phyloP scores from a whole-genome alignment of 805 yeast genomes.

The Teunomyces gatunensis region DNA sequence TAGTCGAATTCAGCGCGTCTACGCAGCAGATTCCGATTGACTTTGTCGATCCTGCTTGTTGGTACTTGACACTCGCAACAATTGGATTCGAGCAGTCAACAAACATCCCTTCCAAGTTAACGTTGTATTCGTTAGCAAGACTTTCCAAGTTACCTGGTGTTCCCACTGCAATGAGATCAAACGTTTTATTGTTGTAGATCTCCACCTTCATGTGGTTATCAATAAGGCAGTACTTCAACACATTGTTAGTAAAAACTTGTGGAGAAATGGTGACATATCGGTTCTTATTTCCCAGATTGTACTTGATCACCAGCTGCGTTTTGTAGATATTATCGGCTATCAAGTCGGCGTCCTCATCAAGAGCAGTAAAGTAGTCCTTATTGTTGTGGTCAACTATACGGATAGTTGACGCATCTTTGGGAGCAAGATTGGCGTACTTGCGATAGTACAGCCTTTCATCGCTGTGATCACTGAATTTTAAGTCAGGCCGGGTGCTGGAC shows the following conservation, averaged over 20 bases:
- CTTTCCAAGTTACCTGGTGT: slow-evolving; percentile 87
- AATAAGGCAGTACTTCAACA: slow-evolving; percentile 65
- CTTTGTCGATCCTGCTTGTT: slow-evolving; percentile 36
- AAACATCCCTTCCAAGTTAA: slow-evolving; percentile 61
- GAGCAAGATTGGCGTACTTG: slow-evolving; percentile 42
- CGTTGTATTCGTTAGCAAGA: slow-evolving; percentile 33
- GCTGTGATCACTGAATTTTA: slow-evolving; percentile 38
- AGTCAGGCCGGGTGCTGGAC: slow-evolving; percentile 43
- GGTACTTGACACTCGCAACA: slow-evolving; percentile 38
- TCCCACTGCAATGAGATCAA: slow-evolving; percentile 59
- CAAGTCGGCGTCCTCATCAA: slow-evolving; percentile 71
- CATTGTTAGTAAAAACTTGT: slow-evolving; percentile 60
- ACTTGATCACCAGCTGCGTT: slow-evolving; percentile 77
- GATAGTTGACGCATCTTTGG: slow-evolving; percentile 47
- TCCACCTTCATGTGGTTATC: slow-evolving; percentile 77
- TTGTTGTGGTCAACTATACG: slow-evolving; percentile 70
- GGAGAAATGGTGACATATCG: slow-evolving; percentile 75
- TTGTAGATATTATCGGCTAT: slow-evolving; percentile 84
- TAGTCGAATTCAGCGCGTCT: slow-evolving; percentile 62
- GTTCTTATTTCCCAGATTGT: slow-evolving; percentile 39
- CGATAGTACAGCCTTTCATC: slow-evolving; percentile 44
- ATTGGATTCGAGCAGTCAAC: slow-evolving; percentile 40
- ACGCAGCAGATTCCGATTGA: slow-evolving; percentile 77
- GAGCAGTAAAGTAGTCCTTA: slow-evolving; percentile 74
- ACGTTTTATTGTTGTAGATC: slow-evolving; percentile 62